Evolutionary conservation across 2,329 filamentous ascomycete genomes (phyloP), one percentile per base, ranked within the genome.

Genomic region (Pseudogymnoascus sp.): DNA sequence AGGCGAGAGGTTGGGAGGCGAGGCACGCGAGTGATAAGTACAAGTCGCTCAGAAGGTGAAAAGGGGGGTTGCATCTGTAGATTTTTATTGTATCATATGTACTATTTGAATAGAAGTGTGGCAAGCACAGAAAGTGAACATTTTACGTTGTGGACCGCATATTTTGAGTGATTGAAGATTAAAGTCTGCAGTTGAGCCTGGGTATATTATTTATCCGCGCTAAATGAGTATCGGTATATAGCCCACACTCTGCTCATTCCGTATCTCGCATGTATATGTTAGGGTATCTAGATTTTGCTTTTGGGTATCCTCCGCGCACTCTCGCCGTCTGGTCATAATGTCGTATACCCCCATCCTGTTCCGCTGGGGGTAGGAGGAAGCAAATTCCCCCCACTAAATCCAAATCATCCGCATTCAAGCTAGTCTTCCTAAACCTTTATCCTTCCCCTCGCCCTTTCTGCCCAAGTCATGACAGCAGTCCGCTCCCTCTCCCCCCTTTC

Each of bases 1-100:
- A 82, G 77, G 74, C 80, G 6, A 80, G 81, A 64, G 85, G 85
- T 64, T 87, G 85, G 85, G 85, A 87, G 68, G 85, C 84, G 69
- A 86, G 84, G 79, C 78, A 81, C 69, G 79, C 85, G 70, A 81
- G 82, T 65, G 79, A 81, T 73, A 87, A 87, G 81, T 87, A 83
- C 77, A 80, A 78, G 69, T 78, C 82, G 64, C 74, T 87, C 36
- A 61, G 66, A 63, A 68, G 67, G 61, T 67, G 62, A 65, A 22
- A 6, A 16, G 8, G 36, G 16, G 30, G 16, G 12, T 22, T 14
- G 33, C 14, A 58, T 38, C 18, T 36, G 30, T 58, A 58, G 36
- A 38, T 38, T 7, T 36, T 38, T 58, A 58, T 58, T 58, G 54
- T 58, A 58, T 58, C 36, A 58, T 58, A 58, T 58, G 54, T 58